Evolutionary conservation across 2,329 filamentous ascomycete genomes (phyloP), one percentile per base, ranked within the genome.

Genomic region (Metarhizium rileyi): DNA sequence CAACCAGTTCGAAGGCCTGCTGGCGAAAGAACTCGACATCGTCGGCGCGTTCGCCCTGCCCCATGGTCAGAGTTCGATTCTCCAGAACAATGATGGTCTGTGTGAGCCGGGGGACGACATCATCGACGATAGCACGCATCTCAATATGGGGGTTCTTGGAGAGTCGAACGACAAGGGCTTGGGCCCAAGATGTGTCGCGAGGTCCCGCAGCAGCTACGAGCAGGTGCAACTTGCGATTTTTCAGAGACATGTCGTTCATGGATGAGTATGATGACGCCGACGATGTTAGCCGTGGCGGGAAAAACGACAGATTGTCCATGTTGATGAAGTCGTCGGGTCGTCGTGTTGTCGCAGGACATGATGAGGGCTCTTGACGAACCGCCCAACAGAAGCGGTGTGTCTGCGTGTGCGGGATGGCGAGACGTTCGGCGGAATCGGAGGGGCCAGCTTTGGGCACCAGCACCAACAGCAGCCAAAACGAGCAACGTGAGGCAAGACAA

Each of bases 181-280:
- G 77, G 47, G 82, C 82, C 67, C 79, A 84, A 42, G 81, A 79
- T 27, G 81, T 77, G 59, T 85, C 81, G 49, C 77, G 74, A 44
- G 77, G 73, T 51, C 84, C 82, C 57, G 84, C 83, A 50, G 83
- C 77, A 51, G 80, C 80, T 33, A 87, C 73, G 30, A 87, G 76
- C 50, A 87, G 74, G 53, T 73, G 77, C 27, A 84, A 67, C 55
- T 77, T 78, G 55, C 66, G 70, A 52, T 66, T 63, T 53, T 62
- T 61, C 5, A 59, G 52, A 12, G 60, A 60, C 57, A 63, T 64
- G 35, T 72, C 68, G 52, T 60, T 55, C 49, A 70, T 61, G 6
- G 68, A 70, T 36, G 66, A 64, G 18, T 59, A 64, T 27, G 67
- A 66, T 14, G 61, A 56, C 26, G 55, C 55, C 42, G 62, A 59